A percentile compares a stretch with the other conserved stretches of the same genome.
These are phyloP conservation scores for Aspergillus ibericus DNA, from an alignment of 2,329 filamentous ascomycete genomes.

Conservation along the genomic window DNA sequence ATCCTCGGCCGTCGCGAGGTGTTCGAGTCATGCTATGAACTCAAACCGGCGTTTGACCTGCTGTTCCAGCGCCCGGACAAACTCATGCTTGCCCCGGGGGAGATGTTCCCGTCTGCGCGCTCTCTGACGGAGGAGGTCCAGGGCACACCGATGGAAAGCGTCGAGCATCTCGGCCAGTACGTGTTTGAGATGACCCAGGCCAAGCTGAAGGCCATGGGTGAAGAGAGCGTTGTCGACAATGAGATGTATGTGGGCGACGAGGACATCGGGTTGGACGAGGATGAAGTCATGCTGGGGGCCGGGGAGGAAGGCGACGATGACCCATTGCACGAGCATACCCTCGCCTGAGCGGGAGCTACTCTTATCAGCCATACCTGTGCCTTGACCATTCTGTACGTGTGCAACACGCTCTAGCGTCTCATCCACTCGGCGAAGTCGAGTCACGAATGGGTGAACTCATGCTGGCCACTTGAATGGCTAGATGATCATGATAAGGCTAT, in stretches of 20 bases:
- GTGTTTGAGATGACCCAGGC: slow-evolving; percentile 92
- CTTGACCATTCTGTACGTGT: neutral
- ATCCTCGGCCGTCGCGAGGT: slow-evolving; percentile 84
- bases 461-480: neutral
- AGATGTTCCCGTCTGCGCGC: slow-evolving; percentile 75
- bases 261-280: slow-evolving; percentile 31
- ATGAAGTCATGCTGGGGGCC: slow-evolving; percentile 36
- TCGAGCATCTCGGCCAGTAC: slow-evolving; percentile 94
- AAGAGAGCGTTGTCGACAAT: slow-evolving; percentile 41
- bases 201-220: slow-evolving; percentile 60
- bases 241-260: slow-evolving; percentile 31
- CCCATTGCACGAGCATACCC: slow-evolving; percentile 33
- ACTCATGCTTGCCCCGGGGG: slow-evolving; percentile 76
- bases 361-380: neutral
- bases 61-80: slow-evolving; percentile 78
- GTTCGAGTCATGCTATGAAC: slow-evolving; percentile 85
- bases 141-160: slow-evolving; percentile 75
- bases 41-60: slow-evolving; percentile 80
- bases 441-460: neutral
- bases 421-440: neutral
- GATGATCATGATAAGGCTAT: neutral
- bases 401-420: neutral
- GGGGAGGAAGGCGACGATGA: slow-evolving; percentile 38
- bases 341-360: slow-evolving; percentile 3
- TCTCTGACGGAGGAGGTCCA: slow-evolving; percentile 49